Base-by-base conservation (phyloP, 2,329 filamentous ascomycete species). In the Cercospora sp. region DNA sequence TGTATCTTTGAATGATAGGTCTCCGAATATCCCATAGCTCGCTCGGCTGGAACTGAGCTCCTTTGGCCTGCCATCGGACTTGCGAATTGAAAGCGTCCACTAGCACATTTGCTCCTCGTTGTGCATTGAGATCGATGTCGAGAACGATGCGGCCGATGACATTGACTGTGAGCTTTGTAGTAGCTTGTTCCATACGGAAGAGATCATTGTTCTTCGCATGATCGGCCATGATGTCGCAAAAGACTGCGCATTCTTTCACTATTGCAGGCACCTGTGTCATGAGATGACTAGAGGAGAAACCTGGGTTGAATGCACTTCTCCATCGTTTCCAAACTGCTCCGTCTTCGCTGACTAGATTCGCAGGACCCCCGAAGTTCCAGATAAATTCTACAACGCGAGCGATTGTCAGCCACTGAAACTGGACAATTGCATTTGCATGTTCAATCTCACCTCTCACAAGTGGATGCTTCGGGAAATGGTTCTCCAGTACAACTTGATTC, bases 231-330 rank as follows among this genome's bases (percentile, higher is more conserved):
- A 79, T 76, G 5, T 75, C 65, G 42, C 74, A 70, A 70, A 80
- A 81, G 12, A 74, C 71, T 10, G 73, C 42, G 10, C 73, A 74
- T 28, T 78, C 75, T 12, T 81, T 78, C 2, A 82, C 77, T 13
- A 82, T 79, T 4, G 67, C 65, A 0, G 80, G 78, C 5, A 79
- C 77, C 61, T 81, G 77, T 5, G 76, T 78, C 74, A 81, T 79
- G 9, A 82, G 73, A 69, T 82, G 79, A 10, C 74, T 68, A 16
- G 75, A 68, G 0, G 75, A 75, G 63, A 82, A 82, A 3, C 79
- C 80, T 3, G 80, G 80, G 60, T 82, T 82, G 76, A 83, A 83
- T 6, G 79, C 77, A 31, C 71, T 72, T 57, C 82, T 75, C 80
- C 80, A 82, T 65, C 77, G 79, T 73, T 82, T 83, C 82, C 82